phyloP scores from a whole-genome alignment of 2,329 filamentous ascomycete species.

The Didymella pinodella region DNA sequence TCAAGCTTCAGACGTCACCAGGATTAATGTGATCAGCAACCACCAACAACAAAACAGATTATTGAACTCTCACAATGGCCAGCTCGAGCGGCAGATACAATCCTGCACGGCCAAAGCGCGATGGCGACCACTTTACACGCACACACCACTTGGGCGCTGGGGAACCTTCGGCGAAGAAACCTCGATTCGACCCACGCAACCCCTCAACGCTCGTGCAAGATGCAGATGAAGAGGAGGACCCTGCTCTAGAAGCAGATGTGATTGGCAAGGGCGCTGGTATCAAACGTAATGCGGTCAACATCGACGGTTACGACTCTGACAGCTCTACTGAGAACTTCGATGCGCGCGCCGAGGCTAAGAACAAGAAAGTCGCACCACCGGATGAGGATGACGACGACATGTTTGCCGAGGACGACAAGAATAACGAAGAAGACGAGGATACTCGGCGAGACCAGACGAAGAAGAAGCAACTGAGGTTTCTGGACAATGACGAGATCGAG shows the following conservation, averaged over 20 bases:
- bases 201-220: conserved; percentile 90
- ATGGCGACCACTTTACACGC: conserved; percentile 80
- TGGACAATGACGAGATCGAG: conserved; percentile 72
- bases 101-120: conserved; percentile 81
- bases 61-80: conserved; percentile 30
- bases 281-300: conserved; percentile 92
- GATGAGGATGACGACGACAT: conserved; percentile 72
- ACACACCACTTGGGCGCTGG: conserved; percentile 70
- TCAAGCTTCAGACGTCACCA: conserved; percentile 23
- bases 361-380: conserved; percentile 56
- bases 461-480: conserved; percentile 68
- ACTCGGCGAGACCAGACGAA: conserved; percentile 64
- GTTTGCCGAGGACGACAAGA: conserved; percentile 76
- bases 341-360: conserved; percentile 69
- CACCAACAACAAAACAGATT: not conserved
- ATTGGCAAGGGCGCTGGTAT: conserved; percentile 79
- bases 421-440: conserved; percentile 62
- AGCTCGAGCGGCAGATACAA: conserved; percentile 40
- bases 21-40: not conserved
- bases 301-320: conserved; percentile 96
- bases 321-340: conserved; percentile 90
- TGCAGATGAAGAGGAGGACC: conserved; percentile 75
- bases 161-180: conserved; percentile 71
- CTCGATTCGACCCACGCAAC: conserved; percentile 93
- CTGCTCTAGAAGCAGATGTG: conserved; percentile 87